These are phyloP conservation scores for Lantana camara DNA, from an alignment of 257 asterid species.

Conservation along the genomic window DNA sequence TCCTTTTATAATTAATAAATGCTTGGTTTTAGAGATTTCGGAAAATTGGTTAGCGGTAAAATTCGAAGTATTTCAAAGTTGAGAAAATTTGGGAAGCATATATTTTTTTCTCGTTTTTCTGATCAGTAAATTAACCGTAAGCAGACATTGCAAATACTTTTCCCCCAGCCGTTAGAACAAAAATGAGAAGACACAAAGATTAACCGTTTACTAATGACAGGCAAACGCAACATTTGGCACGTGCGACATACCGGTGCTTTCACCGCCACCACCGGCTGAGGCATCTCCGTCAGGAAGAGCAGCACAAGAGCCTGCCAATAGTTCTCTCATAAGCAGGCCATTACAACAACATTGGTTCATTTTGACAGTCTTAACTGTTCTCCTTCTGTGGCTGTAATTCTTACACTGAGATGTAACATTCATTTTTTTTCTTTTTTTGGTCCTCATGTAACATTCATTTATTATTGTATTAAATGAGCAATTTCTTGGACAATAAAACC, in stretches of 20 bases:
- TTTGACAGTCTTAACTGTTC: conserved; percentile 33
- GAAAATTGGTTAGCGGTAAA: too few species aligned
- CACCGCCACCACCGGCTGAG: conserved; percentile 93
- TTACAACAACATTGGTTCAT: conserved; percentile 43
- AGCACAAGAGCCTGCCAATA: conserved; percentile 26
- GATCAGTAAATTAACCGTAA: too few species aligned
- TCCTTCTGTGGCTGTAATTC: conserved; percentile 31
- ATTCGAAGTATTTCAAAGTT: too few species aligned
- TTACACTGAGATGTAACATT: neutral
- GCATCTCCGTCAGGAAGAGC: conserved; percentile 28
- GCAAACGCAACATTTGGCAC: conserved; percentile 55
- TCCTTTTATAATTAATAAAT: too few species aligned
- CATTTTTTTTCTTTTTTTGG: conserved; percentile 4
- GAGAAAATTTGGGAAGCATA: too few species aligned
- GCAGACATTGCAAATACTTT: too few species aligned
- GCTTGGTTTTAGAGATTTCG: too few species aligned
- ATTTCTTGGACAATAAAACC: neutral
- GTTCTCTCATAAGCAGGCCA: conserved; percentile 37
- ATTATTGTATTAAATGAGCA: neutral
- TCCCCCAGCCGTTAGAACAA: too few species aligned
- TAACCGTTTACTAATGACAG: conserved; percentile 36
- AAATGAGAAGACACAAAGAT: too few species aligned
- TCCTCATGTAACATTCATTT: neutral
- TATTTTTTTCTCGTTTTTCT: too few species aligned
- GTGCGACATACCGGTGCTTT: conserved; percentile 67